Evolutionary conservation across 441 rosid genomes (phyloP), one percentile per base, ranked within the genome.

Genomic region (Flueggea neowawraea): DNA sequence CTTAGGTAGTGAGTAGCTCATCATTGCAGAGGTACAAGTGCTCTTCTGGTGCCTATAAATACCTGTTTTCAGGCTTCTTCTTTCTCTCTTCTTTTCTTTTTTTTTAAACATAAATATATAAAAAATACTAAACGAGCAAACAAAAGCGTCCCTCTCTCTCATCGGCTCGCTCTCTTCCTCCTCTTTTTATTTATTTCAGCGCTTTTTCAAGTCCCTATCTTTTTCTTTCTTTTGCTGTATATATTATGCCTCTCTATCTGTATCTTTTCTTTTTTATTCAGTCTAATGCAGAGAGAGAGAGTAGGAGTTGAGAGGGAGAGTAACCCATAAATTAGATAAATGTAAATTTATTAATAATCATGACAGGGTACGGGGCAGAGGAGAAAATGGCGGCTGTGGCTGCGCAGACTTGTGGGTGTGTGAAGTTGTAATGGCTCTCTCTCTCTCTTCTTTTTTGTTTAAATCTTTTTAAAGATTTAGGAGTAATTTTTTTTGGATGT

Each of bases 341-440:
- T 60, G 3, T 58, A 62, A 63, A 69, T 70, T 53, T 76, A 78
- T 51, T 47, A 64, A 62, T 53, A 58, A 67, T 31, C 58, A 58
- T 61, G 63, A n/a, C n/a, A 41, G 52, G 32, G 55, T 36, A 4
- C 0, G 58, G 28, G 62, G 55, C 33, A 50, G 56, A 44, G 74
- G 85, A 71, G 82, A 69, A 84, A 81, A 84, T 85, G 95, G 95
- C 98, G 98, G 98, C 96, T 85, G 13, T 77, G 97, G 84, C 95
- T 91, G 96, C 94, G 94, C 89, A 62, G 85, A 78, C 78, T 73
- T 72, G 78, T 65, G 72, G 68, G 16, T 12, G 31, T 14, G 39
- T 48, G 31, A 43, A 12, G 16, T 10, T 58, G 54, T 31, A 48
- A 12, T 33, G 28, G 28, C 48, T 49, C 48, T 57, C 58, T 33